These are phyloP conservation scores for Elaeis oleifera DNA, from an alignment of 202 grass and related monocot species.

Conservation along the genomic window DNA sequence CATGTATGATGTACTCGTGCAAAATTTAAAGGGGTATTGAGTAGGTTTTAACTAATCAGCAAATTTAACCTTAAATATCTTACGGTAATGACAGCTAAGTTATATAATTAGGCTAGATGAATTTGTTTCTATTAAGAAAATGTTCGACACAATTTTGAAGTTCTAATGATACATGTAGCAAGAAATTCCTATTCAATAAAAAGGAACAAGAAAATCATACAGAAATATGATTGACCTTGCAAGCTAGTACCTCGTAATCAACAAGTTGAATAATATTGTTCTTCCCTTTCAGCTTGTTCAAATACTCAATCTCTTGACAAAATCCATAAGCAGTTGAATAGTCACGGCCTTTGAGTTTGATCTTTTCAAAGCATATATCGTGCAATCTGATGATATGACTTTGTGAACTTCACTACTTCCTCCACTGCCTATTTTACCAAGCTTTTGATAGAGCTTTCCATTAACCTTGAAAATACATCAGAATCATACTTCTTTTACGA, in stretches of 20 bases:
- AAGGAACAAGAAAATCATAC: too few species aligned
- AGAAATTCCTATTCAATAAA: too few species aligned
- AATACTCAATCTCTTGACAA: constrained; percentile 88
- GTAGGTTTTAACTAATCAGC: too few species aligned
- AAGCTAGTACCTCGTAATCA: constrained; percentile 74
- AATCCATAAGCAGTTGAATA: constrained; percentile 85
- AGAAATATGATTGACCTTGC: neutral
- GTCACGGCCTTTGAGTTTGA: constrained; percentile 84
- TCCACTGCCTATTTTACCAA: constrained; percentile 91
- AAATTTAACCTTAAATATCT: too few species aligned
- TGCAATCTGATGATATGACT: constrained; percentile 76
- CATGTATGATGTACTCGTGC: too few species aligned
- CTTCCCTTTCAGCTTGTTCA: constrained; percentile 89
- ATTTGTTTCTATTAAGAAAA: too few species aligned
- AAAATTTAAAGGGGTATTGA: too few species aligned
- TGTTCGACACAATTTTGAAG: too few species aligned
- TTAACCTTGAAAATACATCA: constrained; percentile 84
- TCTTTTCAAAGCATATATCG: constrained; percentile 92
- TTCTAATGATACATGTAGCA: too few species aligned
- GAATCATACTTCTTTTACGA: constrained; percentile 68
- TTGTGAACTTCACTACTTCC: constrained; percentile 98
- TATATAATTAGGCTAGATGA: too few species aligned
- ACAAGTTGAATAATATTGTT: constrained; percentile 88
- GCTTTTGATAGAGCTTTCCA: constrained; percentile 92
- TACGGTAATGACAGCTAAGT: too few species aligned